These are phyloP conservation scores for Marchantia polymorpha DNA, from an alignment of 225 moss, liverwort and hornwort genomes.

Conservation along the genomic window DNA sequence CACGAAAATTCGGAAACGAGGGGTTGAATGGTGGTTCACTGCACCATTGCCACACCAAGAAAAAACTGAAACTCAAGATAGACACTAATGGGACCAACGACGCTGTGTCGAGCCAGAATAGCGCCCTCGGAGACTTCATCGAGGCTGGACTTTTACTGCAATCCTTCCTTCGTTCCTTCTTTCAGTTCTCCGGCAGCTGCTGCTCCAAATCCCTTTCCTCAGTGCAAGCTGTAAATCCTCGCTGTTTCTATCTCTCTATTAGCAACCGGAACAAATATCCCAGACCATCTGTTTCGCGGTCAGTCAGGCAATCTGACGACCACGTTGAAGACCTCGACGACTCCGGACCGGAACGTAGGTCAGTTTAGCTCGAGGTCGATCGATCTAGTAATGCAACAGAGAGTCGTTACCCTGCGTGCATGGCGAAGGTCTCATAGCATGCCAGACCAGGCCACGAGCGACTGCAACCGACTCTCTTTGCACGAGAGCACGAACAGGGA, in stretches of 20 bases:
- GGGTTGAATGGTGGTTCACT: neutral
- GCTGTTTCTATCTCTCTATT: no score
- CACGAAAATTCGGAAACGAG: neutral
- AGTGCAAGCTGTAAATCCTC: neutral
- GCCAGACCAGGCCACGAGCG: neutral
- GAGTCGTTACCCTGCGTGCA: neutral
- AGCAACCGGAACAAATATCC: neutral
- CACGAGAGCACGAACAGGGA: neutral
- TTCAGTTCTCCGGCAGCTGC: neutral
- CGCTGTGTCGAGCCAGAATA: conserved; percentile 1
- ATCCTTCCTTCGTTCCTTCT: neutral
- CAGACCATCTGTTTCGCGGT: neutral
- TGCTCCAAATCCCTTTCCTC: neutral
- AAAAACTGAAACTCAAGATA: conserved; percentile 32
- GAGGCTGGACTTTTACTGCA: neutral
- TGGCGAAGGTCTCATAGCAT: neutral
- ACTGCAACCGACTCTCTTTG: neutral
- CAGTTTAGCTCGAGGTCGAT: neutral
- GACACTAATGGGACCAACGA: conserved; percentile 18
- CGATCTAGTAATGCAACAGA: neutral
- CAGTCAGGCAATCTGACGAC: neutral
- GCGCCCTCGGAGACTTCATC: conserved; percentile 21
- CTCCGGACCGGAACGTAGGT: neutral
- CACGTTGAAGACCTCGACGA: neutral
- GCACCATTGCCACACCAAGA: conserved; percentile 38